Evolutionary conservation across 2,329 filamentous ascomycete genomes (phyloP), one percentile per base, ranked within the genome.

Genomic region (Exutisphaerella laricina): DNA sequence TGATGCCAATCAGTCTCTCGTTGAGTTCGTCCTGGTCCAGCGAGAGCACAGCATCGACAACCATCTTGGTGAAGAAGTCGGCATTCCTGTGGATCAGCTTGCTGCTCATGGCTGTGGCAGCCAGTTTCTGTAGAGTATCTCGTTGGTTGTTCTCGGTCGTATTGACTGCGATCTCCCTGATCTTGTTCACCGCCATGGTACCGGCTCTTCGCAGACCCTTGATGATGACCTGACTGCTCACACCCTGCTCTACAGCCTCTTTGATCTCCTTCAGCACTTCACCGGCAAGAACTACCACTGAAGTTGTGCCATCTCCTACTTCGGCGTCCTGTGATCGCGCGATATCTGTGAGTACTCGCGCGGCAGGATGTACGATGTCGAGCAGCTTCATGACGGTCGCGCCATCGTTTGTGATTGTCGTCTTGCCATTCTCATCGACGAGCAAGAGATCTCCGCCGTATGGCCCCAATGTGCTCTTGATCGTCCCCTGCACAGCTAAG

Each of bases 311-410:
- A 65, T 98, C 92, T 60, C 92, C 92, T 45, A 98, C 92, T 75
- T 98, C 92, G 56, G 92, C 92, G 68, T 98, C 92, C 83, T 98
- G 92, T 64, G 90, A 97, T 70, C 92, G 84, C 53, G 92, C 90
- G 63, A 98, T 98, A 66, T 98, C 92, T 67, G 92, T 94, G 62
- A 98, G 85, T 66, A 98, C 92, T 67, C 89, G 84, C 59, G 92
- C 92, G 56, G 92, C 92, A 57, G 92, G 92, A 73, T 98, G 92
- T 50, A 98, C 87, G 61, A 98, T 97, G 66, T 98, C 92, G 65
- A 98, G 85, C 42, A 98, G 85, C 87, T 96, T 97, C 92, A 98
- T 98, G 49, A 97, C 92, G 38, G 92, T 98, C 36, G 92, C 92
- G 63, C 92, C 92, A 72, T 98, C 92, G 70, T 98, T 98, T 59